These are phyloP conservation scores for Didymosphaeria variabile DNA, from an alignment of 2,329 filamentous ascomycete genomes.

Conservation along the genomic window DNA sequence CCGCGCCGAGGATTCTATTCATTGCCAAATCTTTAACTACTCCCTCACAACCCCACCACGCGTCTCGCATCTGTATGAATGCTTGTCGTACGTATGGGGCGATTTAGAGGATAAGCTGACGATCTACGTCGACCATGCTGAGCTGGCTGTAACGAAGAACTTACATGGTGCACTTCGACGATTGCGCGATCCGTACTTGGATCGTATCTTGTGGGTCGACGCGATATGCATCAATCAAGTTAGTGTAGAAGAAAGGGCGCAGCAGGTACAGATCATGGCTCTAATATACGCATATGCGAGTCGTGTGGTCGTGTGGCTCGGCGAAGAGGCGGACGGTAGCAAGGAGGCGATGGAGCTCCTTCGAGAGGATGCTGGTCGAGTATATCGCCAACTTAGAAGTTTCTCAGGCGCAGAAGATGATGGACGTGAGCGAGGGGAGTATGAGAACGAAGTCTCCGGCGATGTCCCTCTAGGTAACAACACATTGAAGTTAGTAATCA, in stretches of 20 bases:
- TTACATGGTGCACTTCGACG: constrained; percentile 14
- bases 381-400: background rate
- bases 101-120: background rate
- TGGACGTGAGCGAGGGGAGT: no score
- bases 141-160: constrained; percentile 16
- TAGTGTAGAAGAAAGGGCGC: constrained; percentile 19
- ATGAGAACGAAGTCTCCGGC: background rate
- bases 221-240: constrained; percentile 28
- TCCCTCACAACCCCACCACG: constrained; percentile 8
- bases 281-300: constrained; percentile 20
- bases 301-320: constrained; percentile 22
- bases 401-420: background rate
- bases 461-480: background rate
- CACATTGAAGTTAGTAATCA: background rate
- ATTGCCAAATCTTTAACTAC: constrained; percentile 14
- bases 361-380: constrained; percentile 1
- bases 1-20: background rate
- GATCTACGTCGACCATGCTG: background rate
- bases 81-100: constrained; percentile 9
- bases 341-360: constrained; percentile 8
- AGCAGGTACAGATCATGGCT: constrained; percentile 24
- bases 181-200: constrained; percentile 8
- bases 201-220: constrained; percentile 24
- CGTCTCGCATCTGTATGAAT: constrained; percentile 12
- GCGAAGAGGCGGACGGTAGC: constrained; percentile 16